Evolutionary conservation across 345 rosid species (phyloP).

Genomic region (Pseudoturritis turrita): DNA sequence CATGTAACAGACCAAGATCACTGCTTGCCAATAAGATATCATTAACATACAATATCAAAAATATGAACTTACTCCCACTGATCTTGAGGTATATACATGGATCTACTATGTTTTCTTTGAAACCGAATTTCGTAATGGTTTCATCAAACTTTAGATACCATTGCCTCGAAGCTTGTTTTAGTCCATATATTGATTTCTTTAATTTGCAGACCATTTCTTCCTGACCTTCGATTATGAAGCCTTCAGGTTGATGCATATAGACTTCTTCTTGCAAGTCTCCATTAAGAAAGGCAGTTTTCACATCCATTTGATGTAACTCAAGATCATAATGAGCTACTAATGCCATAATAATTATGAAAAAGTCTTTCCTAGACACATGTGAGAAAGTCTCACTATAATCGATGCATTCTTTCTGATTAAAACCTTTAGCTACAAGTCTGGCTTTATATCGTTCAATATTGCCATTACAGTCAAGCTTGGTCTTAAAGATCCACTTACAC

Average conservation of each 20-base stretch:
- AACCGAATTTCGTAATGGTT: background rate
- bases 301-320: conserved; percentile 1
- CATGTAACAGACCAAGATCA: no score
- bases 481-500: conserved; percentile 1
- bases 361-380: background rate
- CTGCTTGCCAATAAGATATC: no score
- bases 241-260: background rate
- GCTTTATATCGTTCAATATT: background rate
- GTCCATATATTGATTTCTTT: conserved; percentile 4
- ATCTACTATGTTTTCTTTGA: no score
- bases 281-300: no score
- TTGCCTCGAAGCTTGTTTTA: background rate
- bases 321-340: background rate
- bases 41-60: no score
- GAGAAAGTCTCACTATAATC: background rate
- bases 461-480: background rate
- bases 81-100: no score
- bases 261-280: background rate
- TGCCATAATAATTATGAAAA: background rate
- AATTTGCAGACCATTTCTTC: background rate
- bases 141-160: background rate
- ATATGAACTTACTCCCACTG: no score
- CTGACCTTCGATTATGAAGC: background rate
- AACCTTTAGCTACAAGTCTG: background rate
- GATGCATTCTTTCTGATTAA: background rate